phyloP scores from a whole-genome alignment of 371 early-diverging fungal genomes.

The Mucor sp. region DNA sequence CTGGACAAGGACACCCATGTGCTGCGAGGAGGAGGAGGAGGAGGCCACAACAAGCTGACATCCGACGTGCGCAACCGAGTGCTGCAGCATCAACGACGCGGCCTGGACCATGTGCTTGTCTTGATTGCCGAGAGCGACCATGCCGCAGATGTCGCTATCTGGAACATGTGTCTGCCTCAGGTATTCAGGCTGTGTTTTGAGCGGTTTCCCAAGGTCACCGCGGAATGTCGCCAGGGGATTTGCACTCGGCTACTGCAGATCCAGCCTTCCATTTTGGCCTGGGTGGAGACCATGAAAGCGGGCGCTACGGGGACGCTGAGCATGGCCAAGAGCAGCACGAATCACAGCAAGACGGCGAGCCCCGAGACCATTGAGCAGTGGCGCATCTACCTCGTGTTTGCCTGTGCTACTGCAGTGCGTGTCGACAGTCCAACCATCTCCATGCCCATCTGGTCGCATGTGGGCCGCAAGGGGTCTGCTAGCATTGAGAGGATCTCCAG shows the following conservation, averaged over 20 bases:
- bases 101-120: constrained; percentile 18
- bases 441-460: constrained; percentile 39
- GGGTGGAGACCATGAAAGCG: constrained; percentile 54
- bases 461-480: constrained; percentile 59
- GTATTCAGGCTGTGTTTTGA: constrained; percentile 67
- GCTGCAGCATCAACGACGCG: constrained; percentile 55
- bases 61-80: constrained; percentile 49
- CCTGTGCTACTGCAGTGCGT: constrained; percentile 62
- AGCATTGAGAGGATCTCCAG: constrained; percentile 56
- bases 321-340: constrained; percentile 41
- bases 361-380: constrained; percentile 78
- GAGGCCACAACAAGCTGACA: constrained; percentile 39
- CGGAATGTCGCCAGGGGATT: constrained; percentile 62
- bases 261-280: constrained; percentile 59
- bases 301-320: constrained; percentile 43
- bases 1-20: constrained; percentile 54
- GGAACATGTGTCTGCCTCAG: constrained; percentile 69
- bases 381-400: constrained; percentile 73
- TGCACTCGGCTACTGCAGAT: constrained; percentile 64
- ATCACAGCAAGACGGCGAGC: constrained; percentile 48
- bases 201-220: constrained; percentile 61
- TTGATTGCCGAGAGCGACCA: constrained; percentile 58
- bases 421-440: constrained; percentile 31
- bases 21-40: no score
- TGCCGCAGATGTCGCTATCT: constrained; percentile 44